These are phyloP conservation scores for Diatrype stigma DNA, from an alignment of 2,329 filamentous ascomycete species.

Conservation along the genomic window DNA sequence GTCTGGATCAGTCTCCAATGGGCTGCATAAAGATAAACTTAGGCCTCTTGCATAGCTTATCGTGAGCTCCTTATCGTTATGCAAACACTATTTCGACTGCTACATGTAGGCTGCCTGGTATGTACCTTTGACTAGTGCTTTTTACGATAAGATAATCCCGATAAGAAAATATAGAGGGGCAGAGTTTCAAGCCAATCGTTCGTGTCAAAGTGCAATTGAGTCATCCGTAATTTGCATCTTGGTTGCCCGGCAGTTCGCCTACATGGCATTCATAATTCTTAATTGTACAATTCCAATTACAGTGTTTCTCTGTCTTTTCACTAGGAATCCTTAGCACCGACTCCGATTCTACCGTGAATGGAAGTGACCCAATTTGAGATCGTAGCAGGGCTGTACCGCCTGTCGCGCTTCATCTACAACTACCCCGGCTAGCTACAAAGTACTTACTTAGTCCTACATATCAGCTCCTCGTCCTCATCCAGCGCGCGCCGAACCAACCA, in stretches of 20 bases:
- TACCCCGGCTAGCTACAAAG: too few species aligned
- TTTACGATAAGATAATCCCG: constrained; percentile 2
- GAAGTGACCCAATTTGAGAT: constrained; percentile 12
- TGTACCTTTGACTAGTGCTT: too few species aligned
- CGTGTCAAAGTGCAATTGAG: neutral
- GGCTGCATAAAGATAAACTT: too few species aligned
- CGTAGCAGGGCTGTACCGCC: constrained; percentile 15
- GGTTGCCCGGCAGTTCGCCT: neutral
- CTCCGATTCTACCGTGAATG: too few species aligned
- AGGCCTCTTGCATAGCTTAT: too few species aligned
- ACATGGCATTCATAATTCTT: neutral
- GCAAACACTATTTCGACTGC: constrained; percentile 20
- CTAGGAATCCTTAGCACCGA: too few species aligned
- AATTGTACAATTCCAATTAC: neutral
- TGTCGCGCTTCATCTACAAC: constrained; percentile 16
- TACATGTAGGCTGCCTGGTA: too few species aligned
- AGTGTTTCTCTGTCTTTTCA: neutral
- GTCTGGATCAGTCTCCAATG: too few species aligned
- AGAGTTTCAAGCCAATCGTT: constrained; percentile 5
- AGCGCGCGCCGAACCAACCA: constrained; percentile 1
- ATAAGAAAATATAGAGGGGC: neutral
- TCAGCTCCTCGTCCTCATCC: constrained; percentile 9
- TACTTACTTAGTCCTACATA: too few species aligned
- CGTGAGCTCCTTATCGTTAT: too few species aligned
- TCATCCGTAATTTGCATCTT: neutral